Evolutionary conservation across 345 rosid genomes (phyloP), one percentile per base, ranked within the genome.

Genomic region (Camelina sativa): DNA sequence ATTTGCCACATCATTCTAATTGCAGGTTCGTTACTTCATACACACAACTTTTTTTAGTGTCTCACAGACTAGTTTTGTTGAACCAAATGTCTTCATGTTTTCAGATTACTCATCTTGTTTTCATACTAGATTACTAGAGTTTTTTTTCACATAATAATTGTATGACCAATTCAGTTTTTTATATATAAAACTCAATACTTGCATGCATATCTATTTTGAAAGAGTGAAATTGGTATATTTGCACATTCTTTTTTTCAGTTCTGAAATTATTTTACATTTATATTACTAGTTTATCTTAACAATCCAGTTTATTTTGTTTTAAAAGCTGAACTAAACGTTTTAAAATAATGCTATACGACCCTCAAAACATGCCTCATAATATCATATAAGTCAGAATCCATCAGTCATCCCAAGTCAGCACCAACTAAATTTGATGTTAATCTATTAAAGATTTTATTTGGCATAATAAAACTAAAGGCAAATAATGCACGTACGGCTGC

Each of bases 401-500:
- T 19, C 11, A 65, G 15, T 56, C 44, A 67, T 28, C 47, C 52
- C 55, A 51, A 52, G 22, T 58, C 46, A 59, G 30, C 28, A 50
- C 64, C 63, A 32, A 32, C 65, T 62, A 53, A 68, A 50, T 46
- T 37, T 68, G 50, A 41, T 22, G 54, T 62, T 60, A 53, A 40
- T 52, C 38, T 56, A 76, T 54, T 44, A 9, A 53, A 20, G 2
- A 16, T 1, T 59, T 59, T 3, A 17, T 38, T 28, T 67, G 28
- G 19, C 38, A 59, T 19, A 53, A 61, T 12, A 68, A 52, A 60
- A 15, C 20, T 16, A 60, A 52, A 61, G 63, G 28, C 48, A 76
- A 41, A 40, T 43, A 76, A 63, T 63, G 80, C 76, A 70, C 80
- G 80, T 70, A 77, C 76, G 76, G 80, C 76, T 40, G 40, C 72